These are phyloP conservation scores for Apostasia shenzhenica DNA, from an alignment of 106 monocot species.

Conservation along the genomic window DNA sequence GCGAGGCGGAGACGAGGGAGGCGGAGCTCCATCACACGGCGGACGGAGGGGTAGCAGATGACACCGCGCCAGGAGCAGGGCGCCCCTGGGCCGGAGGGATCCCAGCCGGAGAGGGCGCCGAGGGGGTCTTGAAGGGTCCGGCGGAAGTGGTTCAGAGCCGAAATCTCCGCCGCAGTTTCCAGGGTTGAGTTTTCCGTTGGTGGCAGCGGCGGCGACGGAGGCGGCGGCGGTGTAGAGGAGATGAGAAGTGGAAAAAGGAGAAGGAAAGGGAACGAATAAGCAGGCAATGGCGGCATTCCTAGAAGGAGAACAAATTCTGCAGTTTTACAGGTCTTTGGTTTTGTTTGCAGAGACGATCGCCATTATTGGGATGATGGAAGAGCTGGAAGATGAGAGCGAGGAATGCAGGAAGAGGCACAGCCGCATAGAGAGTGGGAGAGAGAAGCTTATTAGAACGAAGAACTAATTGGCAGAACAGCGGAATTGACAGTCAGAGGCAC, in stretches of 20 bases:
- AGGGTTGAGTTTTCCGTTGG: neutral
- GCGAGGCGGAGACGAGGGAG: conserved; percentile 62
- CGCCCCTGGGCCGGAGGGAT: conserved; percentile 28
- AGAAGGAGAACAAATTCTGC: neutral
- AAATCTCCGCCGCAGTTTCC: conserved; percentile 20
- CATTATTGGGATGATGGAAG: too few relatives aligned
- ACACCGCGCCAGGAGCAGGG: conserved; percentile 78
- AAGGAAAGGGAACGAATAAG: neutral
- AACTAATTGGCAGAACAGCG: too few relatives aligned
- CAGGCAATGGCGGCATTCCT: neutral
- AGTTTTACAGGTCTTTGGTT: too few relatives aligned
- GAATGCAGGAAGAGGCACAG: too few relatives aligned
- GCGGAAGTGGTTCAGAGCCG: conserved; percentile 41
- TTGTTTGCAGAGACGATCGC: too few relatives aligned
- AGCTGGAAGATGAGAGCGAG: too few relatives aligned
- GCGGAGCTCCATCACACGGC: conserved; percentile 39
- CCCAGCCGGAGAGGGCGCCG: conserved; percentile 53
- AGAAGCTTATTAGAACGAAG: too few relatives aligned
- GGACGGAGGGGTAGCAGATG: conserved; percentile 19
- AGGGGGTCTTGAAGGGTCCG: conserved; percentile 43
- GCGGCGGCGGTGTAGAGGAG: neutral
- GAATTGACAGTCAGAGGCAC: too few relatives aligned
- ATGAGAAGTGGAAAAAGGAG: conserved; percentile 3
- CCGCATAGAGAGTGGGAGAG: too few relatives aligned
- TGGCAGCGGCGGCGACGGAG: neutral